phyloP scores from a whole-genome alignment of 345 rosid species.

The Pugionium cornutum region DNA sequence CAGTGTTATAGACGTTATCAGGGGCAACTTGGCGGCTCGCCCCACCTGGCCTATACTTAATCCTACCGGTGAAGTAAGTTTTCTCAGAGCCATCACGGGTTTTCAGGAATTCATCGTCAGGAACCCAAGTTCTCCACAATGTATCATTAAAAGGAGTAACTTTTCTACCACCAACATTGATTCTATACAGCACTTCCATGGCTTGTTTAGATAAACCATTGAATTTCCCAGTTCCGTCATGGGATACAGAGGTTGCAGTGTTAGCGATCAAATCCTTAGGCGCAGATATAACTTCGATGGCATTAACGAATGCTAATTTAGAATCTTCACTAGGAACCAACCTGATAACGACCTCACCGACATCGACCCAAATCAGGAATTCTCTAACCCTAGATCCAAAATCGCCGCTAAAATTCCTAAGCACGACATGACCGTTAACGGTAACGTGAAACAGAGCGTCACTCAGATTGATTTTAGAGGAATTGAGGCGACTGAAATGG shows the following conservation, averaged over 20 bases:
- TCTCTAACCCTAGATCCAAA: conserved; percentile 58
- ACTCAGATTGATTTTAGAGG: conserved; percentile 44
- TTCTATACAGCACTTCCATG: conserved; percentile 56
- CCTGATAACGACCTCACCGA: conserved; percentile 51
- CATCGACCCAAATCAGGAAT: conserved; percentile 56
- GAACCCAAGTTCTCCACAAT: conserved; percentile 87
- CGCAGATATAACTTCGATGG: conserved; percentile 86
- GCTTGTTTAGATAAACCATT: conserved; percentile 59
- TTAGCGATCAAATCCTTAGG: conserved; percentile 79
- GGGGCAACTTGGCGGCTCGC: conserved; percentile 69
- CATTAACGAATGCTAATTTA: conserved; percentile 71
- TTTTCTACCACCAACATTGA: conserved; percentile 83
- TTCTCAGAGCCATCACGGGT: conserved; percentile 48
- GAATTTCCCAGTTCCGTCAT: conserved; percentile 46
- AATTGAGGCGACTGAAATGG: conserved; percentile 57
- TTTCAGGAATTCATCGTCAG: conserved; percentile 69
- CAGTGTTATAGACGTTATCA: conserved; percentile 82
- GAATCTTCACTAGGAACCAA: conserved; percentile 55
- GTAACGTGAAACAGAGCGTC: conserved; percentile 72
- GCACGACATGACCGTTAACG: conserved; percentile 62
- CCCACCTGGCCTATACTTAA: conserved; percentile 70
- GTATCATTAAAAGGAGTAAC: conserved; percentile 89
- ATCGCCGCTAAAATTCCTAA: conserved; percentile 56
- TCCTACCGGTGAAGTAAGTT: conserved; percentile 48
- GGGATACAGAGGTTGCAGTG: conserved; percentile 47